Base-by-base conservation (phyloP, 2,329 filamentous ascomycete genomes). In the Phialocephala sp. region DNA sequence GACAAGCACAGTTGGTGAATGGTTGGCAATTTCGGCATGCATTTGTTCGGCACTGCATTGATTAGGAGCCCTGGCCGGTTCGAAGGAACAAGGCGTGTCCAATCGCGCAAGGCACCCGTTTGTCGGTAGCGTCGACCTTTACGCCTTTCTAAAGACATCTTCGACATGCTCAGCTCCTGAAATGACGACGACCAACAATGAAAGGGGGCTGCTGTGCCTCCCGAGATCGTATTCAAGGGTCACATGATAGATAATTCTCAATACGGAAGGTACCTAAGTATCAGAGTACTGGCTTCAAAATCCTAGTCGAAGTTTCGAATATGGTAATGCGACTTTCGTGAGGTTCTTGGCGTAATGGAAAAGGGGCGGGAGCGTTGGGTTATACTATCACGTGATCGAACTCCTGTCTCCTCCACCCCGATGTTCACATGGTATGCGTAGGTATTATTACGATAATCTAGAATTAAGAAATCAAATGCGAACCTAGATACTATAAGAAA, bases 11-110 rank as follows among this genome's bases (percentile, higher is more conserved):
- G 27, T 32, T 32, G 27, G 6, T 32, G 6, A 18, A 50, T 11
- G 8, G 20, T 35, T 54, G 24, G 24, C 27, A 54, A 54, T 54
- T 14, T 54, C 50, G 50, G 50, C 12, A 15, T 8, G n/a, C 24
- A 54, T 54, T 32, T 27, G 50, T 8, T 54, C 50, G 27, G 50
- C 50, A 54, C 27, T 54, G 50, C 24, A 54, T 54, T 27, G 27
- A 32, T 54, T 14, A 54, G 32, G 22, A 27, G 22, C 12, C 12
- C 22, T 9, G 22, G 22, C 8, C 50, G 20, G n/a, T 12, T n/a
- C 45, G 45, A 50, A 14, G 20, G 45, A 14, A 8, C 8, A 22
- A n/a, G 15, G 20, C 18, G n/a, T 24, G 22, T 50, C 45, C 45
- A 50, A 50, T 50, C n/a, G 45, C 11, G 18, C 18, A 50, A 20